Evolutionary conservation across 2,329 filamentous ascomycete species (phyloP), one percentile per base, ranked within the genome.

Genomic region (Fusarium sp.): DNA sequence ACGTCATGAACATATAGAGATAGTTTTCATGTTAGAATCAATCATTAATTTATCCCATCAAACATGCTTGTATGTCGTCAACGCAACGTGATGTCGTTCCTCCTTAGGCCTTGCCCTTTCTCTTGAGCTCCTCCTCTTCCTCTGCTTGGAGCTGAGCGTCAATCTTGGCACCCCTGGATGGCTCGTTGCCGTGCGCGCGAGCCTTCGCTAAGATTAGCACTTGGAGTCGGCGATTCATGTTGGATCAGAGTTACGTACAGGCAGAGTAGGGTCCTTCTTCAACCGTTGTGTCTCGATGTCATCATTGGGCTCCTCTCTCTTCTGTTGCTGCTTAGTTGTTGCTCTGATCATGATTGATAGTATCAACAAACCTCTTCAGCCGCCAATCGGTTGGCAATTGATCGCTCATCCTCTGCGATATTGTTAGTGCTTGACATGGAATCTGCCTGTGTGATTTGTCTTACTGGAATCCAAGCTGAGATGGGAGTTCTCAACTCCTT

Each of bases 401-500:
- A 86, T 79, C 92, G 88, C 81, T 93, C 85, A 76, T 94, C 92
- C 88, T 94, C 91, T 90, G 72, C 63, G 10, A 61, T 27, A 2
- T 35, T 24, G 67, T 61, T 10, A 35, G 6, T 20, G n/a, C 20
- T 12, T 87, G 17, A 94, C 92, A 27, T 44, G 8, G 20, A 12
- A n/a, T 31, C 17, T 40, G 4, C 10, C 6, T 5, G 3, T 10
- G 9, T 20, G 6, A 22, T 27, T 14, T 17, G 16, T 78, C 88
- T 70, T 88, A 95, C 93, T 96, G 58, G 93, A 90, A 80, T 96
- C 93, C 64, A 88, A 87, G 71, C 87, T 85, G 70, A 87, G 81
- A 83, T 97, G 94, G 61, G 92, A 92, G 81, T 93, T 86, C 67
- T 87, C 81, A 81, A 92, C 86, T 77, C 94, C 94, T 84, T 96